Base-by-base conservation (phyloP, 164 flowering plant genomes). In the Liquidambar formosana region DNA sequence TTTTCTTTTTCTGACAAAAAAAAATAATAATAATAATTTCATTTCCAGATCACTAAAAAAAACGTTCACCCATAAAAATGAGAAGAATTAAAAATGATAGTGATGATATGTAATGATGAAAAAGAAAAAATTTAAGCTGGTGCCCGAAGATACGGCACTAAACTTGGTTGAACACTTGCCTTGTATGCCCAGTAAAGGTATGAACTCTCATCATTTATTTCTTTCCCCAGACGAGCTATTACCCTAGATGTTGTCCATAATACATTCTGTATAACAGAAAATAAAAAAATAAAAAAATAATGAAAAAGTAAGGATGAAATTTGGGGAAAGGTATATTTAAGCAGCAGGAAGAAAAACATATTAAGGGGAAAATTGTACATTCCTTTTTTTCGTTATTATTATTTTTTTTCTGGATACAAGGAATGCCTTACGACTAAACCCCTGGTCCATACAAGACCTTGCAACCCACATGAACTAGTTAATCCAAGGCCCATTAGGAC, bases 151-250 rank as follows among this genome's bases (percentile, higher is more conserved):
- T 19, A 14, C 46, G 3, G 23, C 5, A 25, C 33, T 47, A 43
- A 63, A 23, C 8, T 25, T 5, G 14, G 47, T 26, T 53, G 14
- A 26, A 44, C 41, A 11, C 61, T 60, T 62, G 81, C 99, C 97
- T 90, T 93, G 79, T 81, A 87, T 10, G 99, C 97, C 99, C 99
- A 95, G 77, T 89, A 95, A 47, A 95, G 86, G 74, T 91, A 95
- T 59, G 99, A 95, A 69, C 84, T 82, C 74, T 80, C 81, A 73
- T 93, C 64, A 76, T 90, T 85, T 64, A 93, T 90, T 79, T 95
- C 99, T 74, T 86, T 91, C 64, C 99, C 98, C 75, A 95, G 78
- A 49, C 97, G 89, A 53, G 93, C 87, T 75, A 95, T 91, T 25
- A 93, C 70, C 72, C 84, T 91, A 27, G 98, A 95, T 58, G 98